These are phyloP conservation scores for Amphibolis antarctica DNA, from an alignment of 106 monocot species.

Conservation along the genomic window DNA sequence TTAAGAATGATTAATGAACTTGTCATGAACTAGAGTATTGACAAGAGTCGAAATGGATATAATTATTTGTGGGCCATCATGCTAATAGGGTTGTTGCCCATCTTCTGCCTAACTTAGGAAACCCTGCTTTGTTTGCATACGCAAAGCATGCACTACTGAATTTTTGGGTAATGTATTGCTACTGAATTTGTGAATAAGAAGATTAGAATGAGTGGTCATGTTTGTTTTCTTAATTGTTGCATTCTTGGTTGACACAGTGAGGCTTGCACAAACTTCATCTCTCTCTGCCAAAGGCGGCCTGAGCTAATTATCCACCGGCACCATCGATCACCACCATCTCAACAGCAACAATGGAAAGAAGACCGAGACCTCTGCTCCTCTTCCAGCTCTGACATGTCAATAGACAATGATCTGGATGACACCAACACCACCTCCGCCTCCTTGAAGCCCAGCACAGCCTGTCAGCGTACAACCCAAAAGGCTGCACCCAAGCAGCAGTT, in stretches of 20 bases:
- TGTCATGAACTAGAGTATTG: no score
- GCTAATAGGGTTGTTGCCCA: no score
- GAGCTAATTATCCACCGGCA: slow-evolving; percentile 33
- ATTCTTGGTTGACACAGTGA: slow-evolving; percentile 35
- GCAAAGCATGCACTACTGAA: no score
- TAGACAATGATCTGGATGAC: slow-evolving; percentile 50
- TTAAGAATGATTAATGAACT: no score
- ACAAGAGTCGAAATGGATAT: no score
- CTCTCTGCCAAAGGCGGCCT: slow-evolving; percentile 56
- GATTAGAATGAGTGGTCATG: background rate
- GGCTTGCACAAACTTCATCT: slow-evolving; percentile 74
- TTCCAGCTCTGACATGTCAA: slow-evolving; percentile 90
- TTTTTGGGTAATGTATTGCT: no score
- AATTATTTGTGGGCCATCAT: no score
- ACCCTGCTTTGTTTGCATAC: no score
- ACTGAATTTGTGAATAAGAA: background rate
- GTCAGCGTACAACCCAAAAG: slow-evolving; percentile 3
- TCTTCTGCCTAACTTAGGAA: no score
- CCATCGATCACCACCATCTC: slow-evolving; percentile 7
- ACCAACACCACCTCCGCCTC: background rate
- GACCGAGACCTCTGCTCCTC: slow-evolving; percentile 53
- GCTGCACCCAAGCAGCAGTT: background rate
- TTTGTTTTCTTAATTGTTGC: background rate
- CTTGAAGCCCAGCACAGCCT: background rate
- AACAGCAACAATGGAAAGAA: slow-evolving; percentile 35